Evolutionary conservation across 1,284 basidiomycete genomes (phyloP), one percentile per base, ranked within the genome.

Genomic region (Leccinum solheimii): DNA sequence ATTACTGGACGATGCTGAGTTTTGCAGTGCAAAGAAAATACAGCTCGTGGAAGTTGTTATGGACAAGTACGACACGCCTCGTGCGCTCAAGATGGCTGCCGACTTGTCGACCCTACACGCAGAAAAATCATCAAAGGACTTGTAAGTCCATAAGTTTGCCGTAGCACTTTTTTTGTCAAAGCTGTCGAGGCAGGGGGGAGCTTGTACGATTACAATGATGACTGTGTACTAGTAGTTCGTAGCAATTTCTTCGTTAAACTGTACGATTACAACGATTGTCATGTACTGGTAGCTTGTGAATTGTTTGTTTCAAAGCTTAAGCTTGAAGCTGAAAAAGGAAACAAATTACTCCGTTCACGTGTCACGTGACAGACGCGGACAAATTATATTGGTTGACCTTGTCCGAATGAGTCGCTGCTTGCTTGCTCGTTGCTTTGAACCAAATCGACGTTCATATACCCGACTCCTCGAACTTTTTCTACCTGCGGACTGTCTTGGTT

Each of bases 31-130:
- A 4, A 79, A 84, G 54, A 82, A 83, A 71, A 87, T 92, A 58
- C 90, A 92, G 73, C 77, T 95, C 36, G 86, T 95, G 8, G 92
- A 95, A 76, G 81, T 95, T 9, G 77, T 88, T 62, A 92, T 95
- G 90, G 81, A 81, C 45, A 81, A 82, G 65, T 78, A 83, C 32
- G 93, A 95, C 74, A 90, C 90, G 0, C 92, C 92, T 2, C 75
- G 79, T 49, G 83, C 86, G 32, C 76, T 94, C 62, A 78, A 82
- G 70, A 74, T 76, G 59, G 80, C 83, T 66, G 79, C 80, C 1
- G 79, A 84, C 74, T 67, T 86, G 56, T 76, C 78, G 57, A 73
- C 9, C 3, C 60, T 62, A 30, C 36, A 56, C n/a, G 60, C 62
- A 27, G 65, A 69, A 48, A 61, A 67, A 57, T 65, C 63, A 3